Conservation (phyloP, 306 rosid species). For the Lathyrus aphaca region DNA sequence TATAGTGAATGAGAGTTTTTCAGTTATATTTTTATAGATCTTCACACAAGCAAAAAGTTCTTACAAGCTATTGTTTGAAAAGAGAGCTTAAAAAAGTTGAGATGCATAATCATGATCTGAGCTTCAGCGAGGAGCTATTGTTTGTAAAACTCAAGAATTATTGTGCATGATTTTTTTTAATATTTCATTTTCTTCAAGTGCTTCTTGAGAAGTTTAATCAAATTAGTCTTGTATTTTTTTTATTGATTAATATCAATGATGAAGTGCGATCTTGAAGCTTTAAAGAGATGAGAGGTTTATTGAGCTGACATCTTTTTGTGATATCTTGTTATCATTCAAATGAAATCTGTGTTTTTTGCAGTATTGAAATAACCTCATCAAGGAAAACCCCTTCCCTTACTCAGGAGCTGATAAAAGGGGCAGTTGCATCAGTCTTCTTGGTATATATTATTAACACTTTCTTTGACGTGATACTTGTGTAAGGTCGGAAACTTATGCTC, state of each 20-base stretch:
- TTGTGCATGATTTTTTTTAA: neutral
- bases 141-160: neutral
- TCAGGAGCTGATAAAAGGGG: constrained; percentile 81
- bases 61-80: neutral
- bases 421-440: constrained; percentile 86
- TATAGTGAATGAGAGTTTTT: neutral
- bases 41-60: neutral
- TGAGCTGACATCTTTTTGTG: constrained; percentile 12
- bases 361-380: constrained; percentile 89
- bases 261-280: constrained; percentile 10
- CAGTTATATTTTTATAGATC: neutral
- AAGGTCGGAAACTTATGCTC: constrained; percentile 32
- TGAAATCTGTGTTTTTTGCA: constrained; percentile 43
- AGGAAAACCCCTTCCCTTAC: constrained; percentile 78
- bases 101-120: neutral
- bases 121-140: neutral
- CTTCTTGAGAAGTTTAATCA: constrained; percentile 1
- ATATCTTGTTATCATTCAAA: neutral
- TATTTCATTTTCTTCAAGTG: neutral
- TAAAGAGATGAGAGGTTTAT: constrained; percentile 23
- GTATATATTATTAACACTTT: constrained; percentile 41
- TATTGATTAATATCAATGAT: neutral
- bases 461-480: constrained; percentile 26
- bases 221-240: neutral
- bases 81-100: neutral